These are phyloP conservation scores for Phellopilus nigrolimitatus DNA, from an alignment of 1,284 basidiomycete genomes.

Conservation along the genomic window DNA sequence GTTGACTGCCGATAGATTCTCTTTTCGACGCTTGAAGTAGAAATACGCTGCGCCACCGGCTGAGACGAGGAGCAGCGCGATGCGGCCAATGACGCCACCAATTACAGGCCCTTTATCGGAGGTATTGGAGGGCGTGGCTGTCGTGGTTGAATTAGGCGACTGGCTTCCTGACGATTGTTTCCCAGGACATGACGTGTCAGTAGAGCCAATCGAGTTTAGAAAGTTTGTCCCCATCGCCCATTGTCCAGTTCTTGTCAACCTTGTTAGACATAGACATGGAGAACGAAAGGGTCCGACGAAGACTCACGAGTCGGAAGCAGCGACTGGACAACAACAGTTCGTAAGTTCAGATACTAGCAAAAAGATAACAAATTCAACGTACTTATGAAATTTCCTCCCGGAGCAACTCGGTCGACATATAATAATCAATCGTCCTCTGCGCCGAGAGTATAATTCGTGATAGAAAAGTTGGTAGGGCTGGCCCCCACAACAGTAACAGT, in stretches of 20 bases:
- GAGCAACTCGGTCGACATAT: constrained; percentile 9
- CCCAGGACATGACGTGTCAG: constrained; percentile 13
- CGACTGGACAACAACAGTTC: constrained; percentile 1
- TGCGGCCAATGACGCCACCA: constrained; percentile 9
- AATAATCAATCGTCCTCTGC: constrained; percentile 13
- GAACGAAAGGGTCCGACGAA: background rate
- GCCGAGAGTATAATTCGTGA: constrained; percentile 13
- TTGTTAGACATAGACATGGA: background rate
- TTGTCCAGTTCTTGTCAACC: constrained; percentile 3
- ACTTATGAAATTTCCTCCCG: constrained; percentile 14
- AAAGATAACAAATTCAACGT: background rate
- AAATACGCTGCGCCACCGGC: constrained; percentile 1
- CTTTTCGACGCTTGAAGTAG: constrained; percentile 9
- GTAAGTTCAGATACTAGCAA: background rate
- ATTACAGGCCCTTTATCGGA: constrained; percentile 8
- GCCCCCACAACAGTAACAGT: constrained; percentile 5
- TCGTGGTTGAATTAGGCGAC: constrained; percentile 1
- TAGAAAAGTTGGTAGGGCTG: too few relatives aligned
- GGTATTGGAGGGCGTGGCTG: background rate
- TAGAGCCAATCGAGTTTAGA: constrained; percentile 10
- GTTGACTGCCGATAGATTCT: constrained; percentile 9
- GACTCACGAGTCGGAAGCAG: constrained; percentile 14
- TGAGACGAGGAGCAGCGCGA: background rate
- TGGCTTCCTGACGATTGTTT: constrained; percentile 11
- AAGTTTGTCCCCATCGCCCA: constrained; percentile 16